phyloP scores from a whole-genome alignment of 1,284 basidiomycete genomes.

The Sporisorium reilianum region DNA sequence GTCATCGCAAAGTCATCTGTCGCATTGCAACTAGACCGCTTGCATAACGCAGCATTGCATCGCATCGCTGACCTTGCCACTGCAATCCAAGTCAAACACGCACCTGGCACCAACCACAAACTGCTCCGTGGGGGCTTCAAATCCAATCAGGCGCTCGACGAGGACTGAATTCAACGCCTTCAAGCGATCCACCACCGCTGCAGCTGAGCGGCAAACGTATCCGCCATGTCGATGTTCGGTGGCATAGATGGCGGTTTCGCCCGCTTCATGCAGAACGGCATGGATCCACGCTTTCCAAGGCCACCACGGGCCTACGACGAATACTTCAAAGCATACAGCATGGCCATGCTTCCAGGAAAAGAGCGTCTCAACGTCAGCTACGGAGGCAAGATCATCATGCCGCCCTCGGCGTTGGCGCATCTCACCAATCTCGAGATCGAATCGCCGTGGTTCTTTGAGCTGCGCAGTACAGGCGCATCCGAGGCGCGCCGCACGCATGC shows the following conservation, averaged over 20 bases:
- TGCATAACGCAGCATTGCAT: neutral
- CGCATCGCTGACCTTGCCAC: too few species aligned
- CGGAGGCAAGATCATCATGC: slow-evolving; percentile 99
- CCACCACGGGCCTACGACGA: slow-evolving; percentile 66
- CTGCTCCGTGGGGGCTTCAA: too few species aligned
- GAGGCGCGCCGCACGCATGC: slow-evolving; percentile 78
- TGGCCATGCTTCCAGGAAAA: slow-evolving; percentile 84
- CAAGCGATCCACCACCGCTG: neutral
- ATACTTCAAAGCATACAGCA: slow-evolving; percentile 77
- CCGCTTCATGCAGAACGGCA: slow-evolving; percentile 54
- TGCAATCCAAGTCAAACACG: too few species aligned
- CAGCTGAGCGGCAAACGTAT: too few species aligned
- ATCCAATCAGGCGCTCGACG: too few species aligned
- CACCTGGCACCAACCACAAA: neutral
- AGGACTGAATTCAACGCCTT: too few species aligned
- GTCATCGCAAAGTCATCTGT: neutral
- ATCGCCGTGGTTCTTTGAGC: slow-evolving; percentile 94
- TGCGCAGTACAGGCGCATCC: slow-evolving; percentile 79
- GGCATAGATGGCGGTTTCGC: slow-evolving; percentile 40
- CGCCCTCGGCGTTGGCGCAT: slow-evolving; percentile 89
- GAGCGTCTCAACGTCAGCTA: slow-evolving; percentile 89
- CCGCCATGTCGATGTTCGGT: slow-evolving; percentile 40
- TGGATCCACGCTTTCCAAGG: slow-evolving; percentile 56
- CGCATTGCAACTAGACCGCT: neutral
- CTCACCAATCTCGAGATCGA: slow-evolving; percentile 90